Evolutionary conservation across 2,329 filamentous ascomycete genomes (phyloP), one percentile per base, ranked within the genome.

Genomic region (Claviceps cyperi): DNA sequence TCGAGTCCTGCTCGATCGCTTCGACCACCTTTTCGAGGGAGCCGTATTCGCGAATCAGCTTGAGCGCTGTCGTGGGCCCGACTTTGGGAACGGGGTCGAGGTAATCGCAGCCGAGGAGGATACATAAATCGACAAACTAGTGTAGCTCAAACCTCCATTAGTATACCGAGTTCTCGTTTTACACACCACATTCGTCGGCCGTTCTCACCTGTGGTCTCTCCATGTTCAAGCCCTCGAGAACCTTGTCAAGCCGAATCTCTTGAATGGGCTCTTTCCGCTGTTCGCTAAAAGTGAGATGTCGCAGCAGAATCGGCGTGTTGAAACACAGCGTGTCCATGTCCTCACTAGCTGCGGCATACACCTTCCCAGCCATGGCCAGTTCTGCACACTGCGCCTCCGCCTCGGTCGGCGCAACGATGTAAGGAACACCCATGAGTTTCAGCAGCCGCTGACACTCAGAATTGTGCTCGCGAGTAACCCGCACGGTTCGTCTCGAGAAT

Each of bases 251-350:
- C 60, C 87, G 83, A 47, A 98, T 94, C 66, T 98, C 92, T 60
- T 94, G 90, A 58, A 98, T 96, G 0, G 92, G 92, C 65, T 97
- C 90, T 69, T 98, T 98, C 55, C 91, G 79, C 71, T 95, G 89
- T 72, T 98, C 92, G 63, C 88, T 94, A 66, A 96, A 97, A 2
- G 92, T 98, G 55, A 98, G 77, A 68, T 98, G 90, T 47, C 92
- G 79, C 55, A 98, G 71, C 45, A 98, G 71, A 52, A 98, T 90
- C 0, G 92, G 92, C 48, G 90, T 77, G 60, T 96, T 82, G 67
- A 98, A 98, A 61, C 91, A 97, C 50, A 98, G 72, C 0, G 92
- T 98, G 63, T 98, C 92, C 92, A 98, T 98, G 69, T 98, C 92
- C 69, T 98, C 92, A 56, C 86, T 94, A 2, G 92, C 92, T 19